Conservation (phyloP, 176 grass and related monocot species). For the Eremochloa ophiuroides region DNA sequence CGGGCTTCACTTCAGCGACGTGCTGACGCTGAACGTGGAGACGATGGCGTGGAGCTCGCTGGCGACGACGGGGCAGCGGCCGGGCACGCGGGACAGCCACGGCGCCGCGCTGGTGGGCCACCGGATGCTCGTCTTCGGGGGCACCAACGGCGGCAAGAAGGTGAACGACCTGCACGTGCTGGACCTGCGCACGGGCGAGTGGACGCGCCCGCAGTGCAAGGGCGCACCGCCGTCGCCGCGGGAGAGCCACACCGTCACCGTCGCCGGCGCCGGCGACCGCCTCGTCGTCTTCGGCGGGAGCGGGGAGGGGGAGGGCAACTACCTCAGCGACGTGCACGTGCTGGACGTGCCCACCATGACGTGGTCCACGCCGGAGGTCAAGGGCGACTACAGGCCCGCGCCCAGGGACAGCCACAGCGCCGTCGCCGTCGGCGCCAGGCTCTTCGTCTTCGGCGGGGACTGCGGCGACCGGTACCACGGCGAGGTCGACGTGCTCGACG, state of each 20-base stretch:
- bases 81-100: constrained; percentile 92
- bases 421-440: constrained; percentile 51
- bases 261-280: constrained; percentile 38
- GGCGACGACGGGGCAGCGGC: constrained; percentile 63
- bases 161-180: constrained; percentile 84
- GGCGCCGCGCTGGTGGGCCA: constrained; percentile 53
- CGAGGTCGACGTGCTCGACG: constrained; percentile 89
- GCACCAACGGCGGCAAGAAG: constrained; percentile 85
- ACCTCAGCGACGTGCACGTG: constrained; percentile 84
- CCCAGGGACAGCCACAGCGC: constrained; percentile 93
- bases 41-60: constrained; percentile 85
- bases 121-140: constrained; percentile 91
- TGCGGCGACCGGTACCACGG: constrained; percentile 85
- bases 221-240: constrained; percentile 61
- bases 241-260: constrained; percentile 82
- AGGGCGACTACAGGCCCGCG: constrained; percentile 42
- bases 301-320: constrained; percentile 90
- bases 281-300: constrained; percentile 90
- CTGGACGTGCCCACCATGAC: constrained; percentile 72
- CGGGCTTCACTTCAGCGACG: constrained; percentile 90
- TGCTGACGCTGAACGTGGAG: constrained; percentile 74
- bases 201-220: constrained; percentile 63
- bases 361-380: constrained; percentile 73
- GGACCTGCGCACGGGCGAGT: constrained; percentile 77
- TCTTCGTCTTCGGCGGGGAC: constrained; percentile 83